Percentiles rank a stretch among this genome's conserved stretches.
Evolutionary conservation across 2,329 filamentous ascomycete species (phyloP).

Genomic region (Sodiomyces alkalinus): DNA sequence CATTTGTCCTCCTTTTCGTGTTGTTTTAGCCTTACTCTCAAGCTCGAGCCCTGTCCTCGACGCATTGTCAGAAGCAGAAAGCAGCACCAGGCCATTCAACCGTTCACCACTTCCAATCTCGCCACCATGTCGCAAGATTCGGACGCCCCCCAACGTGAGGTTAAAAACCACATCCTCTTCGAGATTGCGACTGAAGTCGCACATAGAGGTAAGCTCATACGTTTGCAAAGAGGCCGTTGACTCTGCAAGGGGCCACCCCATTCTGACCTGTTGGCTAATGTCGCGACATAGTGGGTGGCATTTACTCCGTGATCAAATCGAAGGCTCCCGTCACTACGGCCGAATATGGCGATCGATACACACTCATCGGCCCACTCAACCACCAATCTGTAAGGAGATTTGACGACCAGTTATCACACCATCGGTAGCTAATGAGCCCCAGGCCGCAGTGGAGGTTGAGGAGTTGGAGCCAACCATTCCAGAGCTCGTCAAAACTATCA

Average conservation of each 20-base stretch:
- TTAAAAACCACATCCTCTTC: slow-evolving; percentile 91
- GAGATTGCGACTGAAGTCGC: slow-evolving; percentile 95
- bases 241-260: background rate
- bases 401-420: background rate
- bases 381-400: slow-evolving; percentile 56
- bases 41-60: too few species aligned
- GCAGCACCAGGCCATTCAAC: too few species aligned
- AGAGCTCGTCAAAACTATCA: slow-evolving; percentile 67
- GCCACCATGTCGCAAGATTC: slow-evolving; percentile 1
- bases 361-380: slow-evolving; percentile 87
- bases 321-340: slow-evolving; percentile 95
- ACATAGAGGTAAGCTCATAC: slow-evolving; percentile 58
- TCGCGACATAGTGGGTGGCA: slow-evolving; percentile 89
- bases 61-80: too few species aligned
- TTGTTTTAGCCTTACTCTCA: too few species aligned
- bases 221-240: background rate
- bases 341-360: slow-evolving; percentile 97
- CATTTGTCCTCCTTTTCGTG: too few species aligned
- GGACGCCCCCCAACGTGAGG: slow-evolving; percentile 43
- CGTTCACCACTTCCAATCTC: too few species aligned
- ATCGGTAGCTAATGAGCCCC: slow-evolving; percentile 5
- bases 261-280: slow-evolving; percentile 11
- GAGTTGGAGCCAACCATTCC: slow-evolving; percentile 72
- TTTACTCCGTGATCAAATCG: slow-evolving; percentile 98
- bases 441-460: slow-evolving; percentile 98